Evolutionary conservation across 768 basidiomycete species (phyloP).

Genomic region (Rhodotorula babjevae): DNA sequence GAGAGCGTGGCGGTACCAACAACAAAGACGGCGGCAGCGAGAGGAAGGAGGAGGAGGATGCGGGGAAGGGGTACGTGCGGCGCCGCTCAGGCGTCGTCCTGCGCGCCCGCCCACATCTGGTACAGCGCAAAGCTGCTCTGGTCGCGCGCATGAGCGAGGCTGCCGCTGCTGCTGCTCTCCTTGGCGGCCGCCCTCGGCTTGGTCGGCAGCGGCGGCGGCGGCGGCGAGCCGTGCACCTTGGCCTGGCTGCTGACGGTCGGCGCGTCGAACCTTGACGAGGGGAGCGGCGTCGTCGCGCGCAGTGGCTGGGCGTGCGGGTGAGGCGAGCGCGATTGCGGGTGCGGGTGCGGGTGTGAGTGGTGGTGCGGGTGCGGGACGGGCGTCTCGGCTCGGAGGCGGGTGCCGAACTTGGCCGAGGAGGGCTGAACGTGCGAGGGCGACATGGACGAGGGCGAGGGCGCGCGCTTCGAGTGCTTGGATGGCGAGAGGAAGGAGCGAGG

Average conservation of each 20-base stretch:
- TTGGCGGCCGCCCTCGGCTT: too few relatives aligned
- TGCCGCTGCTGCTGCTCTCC: too few relatives aligned
- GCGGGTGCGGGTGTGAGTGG: too few relatives aligned
- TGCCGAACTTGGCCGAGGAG: constrained; percentile 33
- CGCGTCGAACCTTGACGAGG: background rate
- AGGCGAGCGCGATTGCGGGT: too few relatives aligned
- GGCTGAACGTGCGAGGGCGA: background rate
- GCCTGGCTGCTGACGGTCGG: background rate
- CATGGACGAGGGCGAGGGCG: background rate
- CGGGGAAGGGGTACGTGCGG: too few relatives aligned
- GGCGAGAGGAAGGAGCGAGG: constrained; percentile 12
- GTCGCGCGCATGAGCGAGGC: background rate
- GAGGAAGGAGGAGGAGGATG: too few relatives aligned
- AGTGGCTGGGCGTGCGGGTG: too few relatives aligned
- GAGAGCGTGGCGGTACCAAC: too few relatives aligned
- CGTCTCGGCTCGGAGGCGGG: constrained; percentile 19
- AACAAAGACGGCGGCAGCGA: too few relatives aligned
- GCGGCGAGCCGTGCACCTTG: background rate
- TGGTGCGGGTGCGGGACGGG: too few relatives aligned
- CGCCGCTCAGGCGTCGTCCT: background rate
- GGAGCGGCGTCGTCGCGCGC: background rate
- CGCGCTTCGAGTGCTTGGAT: background rate
- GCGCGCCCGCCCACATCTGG: background rate
- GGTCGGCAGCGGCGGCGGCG: too few relatives aligned
- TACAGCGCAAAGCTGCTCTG: background rate